Evolutionary conservation across 805 yeast genomes (phyloP).

Genomic region (Suhomyces prunicola): DNA sequence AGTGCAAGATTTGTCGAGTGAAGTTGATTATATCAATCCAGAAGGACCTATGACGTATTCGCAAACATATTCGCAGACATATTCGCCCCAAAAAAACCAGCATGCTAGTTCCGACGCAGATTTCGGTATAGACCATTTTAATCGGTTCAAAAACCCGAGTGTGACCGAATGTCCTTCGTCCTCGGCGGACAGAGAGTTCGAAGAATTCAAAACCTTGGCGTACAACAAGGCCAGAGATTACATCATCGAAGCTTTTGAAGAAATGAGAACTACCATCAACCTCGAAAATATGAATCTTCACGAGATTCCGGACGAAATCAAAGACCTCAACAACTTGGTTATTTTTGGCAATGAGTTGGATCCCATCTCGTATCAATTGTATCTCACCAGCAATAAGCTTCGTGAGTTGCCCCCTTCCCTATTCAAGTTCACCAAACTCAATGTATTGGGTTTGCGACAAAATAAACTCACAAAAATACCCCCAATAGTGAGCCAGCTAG

Average conservation of each 20-base stretch:
- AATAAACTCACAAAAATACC: constrained; percentile 31
- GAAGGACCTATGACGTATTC: background rate
- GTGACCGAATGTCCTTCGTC: constrained; percentile 26
- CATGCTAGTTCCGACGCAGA: constrained; percentile 37
- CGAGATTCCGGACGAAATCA: constrained; percentile 55
- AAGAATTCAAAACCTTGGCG: constrained; percentile 12
- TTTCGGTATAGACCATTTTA: constrained; percentile 51
- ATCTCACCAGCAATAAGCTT: constrained; percentile 49
- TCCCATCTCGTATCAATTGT: constrained; percentile 41
- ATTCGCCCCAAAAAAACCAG: constrained; percentile 4
- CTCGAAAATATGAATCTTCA: constrained; percentile 47
- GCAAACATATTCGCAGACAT: constrained; percentile 2
- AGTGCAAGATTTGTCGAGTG: constrained; percentile 4
- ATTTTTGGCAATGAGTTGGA: constrained; percentile 28
- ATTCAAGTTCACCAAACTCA: constrained; percentile 48
- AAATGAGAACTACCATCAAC: constrained; percentile 40
- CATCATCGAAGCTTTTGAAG: constrained; percentile 48
- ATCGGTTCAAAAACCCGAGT: constrained; percentile 31
- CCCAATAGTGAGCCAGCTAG: constrained; percentile 15
- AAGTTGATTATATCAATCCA: constrained; percentile 6
- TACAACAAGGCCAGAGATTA: constrained; percentile 36
- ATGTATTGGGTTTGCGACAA: constrained; percentile 51
- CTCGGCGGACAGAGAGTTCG: constrained; percentile 27
- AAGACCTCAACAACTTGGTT: constrained; percentile 56
- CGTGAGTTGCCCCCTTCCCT: constrained; percentile 47